Percentiles rank a stretch among this genome's conserved stretches.
These are phyloP conservation scores for Globisporangium viniferum DNA, from an alignment of 352 stramenopile species.

Conservation along the genomic window DNA sequence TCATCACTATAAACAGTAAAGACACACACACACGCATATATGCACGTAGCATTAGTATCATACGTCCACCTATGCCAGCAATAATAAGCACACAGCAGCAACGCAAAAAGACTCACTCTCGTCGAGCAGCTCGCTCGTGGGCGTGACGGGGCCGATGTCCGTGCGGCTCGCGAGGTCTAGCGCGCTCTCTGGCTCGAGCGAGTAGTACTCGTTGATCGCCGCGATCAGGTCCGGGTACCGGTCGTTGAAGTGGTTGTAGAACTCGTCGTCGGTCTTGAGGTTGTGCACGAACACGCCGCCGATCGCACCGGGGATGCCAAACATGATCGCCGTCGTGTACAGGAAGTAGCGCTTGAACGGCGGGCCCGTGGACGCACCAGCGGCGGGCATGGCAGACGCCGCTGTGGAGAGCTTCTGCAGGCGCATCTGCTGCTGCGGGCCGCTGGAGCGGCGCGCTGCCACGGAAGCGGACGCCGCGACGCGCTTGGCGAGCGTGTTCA, in stretches of 20 bases:
- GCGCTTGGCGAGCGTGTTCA: conserved; percentile 1
- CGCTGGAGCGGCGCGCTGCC: background rate
- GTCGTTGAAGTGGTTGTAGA: conserved; percentile 82
- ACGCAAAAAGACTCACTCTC: conserved; percentile 47
- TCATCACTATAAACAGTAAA: conserved; percentile 35
- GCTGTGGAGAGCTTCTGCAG: conserved; percentile 19
- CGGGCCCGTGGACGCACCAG: conserved; percentile 17
- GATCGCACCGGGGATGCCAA: conserved; percentile 64
- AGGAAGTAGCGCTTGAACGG: conserved; percentile 73
- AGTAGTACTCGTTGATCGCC: conserved; percentile 60
- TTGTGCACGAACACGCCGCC: conserved; percentile 82
- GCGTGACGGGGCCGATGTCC: conserved; percentile 65
- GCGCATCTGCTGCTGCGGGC: background rate
- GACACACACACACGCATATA: background rate
- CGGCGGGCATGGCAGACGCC: background rate
- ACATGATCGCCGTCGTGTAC: conserved; percentile 75
- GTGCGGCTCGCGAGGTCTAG: conserved; percentile 47
- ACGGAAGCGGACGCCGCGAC: background rate
- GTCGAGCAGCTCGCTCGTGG: conserved; percentile 49
- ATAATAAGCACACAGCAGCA: background rate
- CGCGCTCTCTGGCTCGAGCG: conserved; percentile 42
- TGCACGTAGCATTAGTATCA: conserved; percentile 2
- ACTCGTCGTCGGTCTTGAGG: conserved; percentile 75
- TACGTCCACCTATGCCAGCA: background rate
- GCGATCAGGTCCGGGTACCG: conserved; percentile 77